Percentiles rank a stretch among this genome's conserved stretches.
Evolutionary conservation across 768 basidiomycete genomes (phyloP).

Genomic region (Auriscalpium orientale): DNA sequence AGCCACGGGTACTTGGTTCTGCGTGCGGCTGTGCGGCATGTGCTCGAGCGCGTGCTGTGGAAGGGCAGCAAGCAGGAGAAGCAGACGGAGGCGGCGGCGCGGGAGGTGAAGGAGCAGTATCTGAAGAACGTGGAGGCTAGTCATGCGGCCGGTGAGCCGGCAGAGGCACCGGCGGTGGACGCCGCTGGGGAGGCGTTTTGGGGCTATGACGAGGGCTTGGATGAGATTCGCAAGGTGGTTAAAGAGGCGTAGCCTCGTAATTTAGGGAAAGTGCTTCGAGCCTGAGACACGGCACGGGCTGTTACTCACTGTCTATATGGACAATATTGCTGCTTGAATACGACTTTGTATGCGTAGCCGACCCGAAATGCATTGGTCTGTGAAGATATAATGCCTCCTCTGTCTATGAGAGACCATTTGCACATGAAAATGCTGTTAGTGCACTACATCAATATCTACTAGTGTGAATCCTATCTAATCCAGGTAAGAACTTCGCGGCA

Average conservation of each 20-base stretch:
- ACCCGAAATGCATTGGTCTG: no score
- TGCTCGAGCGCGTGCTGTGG: conserved; percentile 77
- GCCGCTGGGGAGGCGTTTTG: conserved; percentile 38
- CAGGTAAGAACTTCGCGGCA: no score
- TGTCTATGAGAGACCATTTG: no score
- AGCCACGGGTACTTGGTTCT: conserved; percentile 80
- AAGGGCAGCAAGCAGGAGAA: conserved; percentile 59
- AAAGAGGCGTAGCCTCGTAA: conserved; percentile 38
- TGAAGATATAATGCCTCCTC: no score
- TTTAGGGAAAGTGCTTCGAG: no score
- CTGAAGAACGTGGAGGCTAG: conserved; percentile 24
- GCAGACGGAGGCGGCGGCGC: conserved; percentile 48
- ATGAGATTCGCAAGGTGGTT: conserved; percentile 58
- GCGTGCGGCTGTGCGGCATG: conserved; percentile 51
- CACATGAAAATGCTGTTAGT: no score
- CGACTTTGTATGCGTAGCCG: no score
- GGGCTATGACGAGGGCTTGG: conserved; percentile 65
- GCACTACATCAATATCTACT: no score
- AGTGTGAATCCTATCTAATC: no score
- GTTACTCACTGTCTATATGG: no score
- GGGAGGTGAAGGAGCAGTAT: conserved; percentile 41
- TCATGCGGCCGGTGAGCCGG: conserved; percentile 16
- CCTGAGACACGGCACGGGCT: no score
- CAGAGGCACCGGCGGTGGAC: conserved; percentile 15
- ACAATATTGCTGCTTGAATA: no score